Base-by-base conservation (phyloP, 2,329 filamentous ascomycete species). In the Neurospora crassa region DNA sequence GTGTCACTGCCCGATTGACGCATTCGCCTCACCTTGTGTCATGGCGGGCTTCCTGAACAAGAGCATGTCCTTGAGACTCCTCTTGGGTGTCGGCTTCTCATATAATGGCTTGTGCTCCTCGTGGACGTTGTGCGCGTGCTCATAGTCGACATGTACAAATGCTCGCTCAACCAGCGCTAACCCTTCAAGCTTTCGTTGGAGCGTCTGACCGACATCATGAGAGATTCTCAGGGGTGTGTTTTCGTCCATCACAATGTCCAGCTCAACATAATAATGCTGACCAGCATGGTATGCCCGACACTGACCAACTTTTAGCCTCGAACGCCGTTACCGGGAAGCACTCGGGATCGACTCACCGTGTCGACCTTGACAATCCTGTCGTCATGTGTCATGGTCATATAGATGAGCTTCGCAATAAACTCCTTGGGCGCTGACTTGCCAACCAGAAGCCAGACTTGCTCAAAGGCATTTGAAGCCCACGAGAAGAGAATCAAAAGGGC, bases 231-330 rank as follows among this genome's bases (percentile, higher is more conserved):
- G 80, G 7, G 85, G 86, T 2, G 84, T 81, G 4, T 83, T 80
- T 73, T 85, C 85, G 75, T 88, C 84, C 82, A 90, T 87, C 69
- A 90, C 84, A 69, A 90, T 83, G 75, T 90, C 88, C 5, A 90
- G 84, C 74, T 90, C 88, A 20, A 89, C 88, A 74, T 89, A 89
- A 74, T 88, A 87, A 47, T 85, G 83, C 73, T 89, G 86, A 0
- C 88, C 88, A 0, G 87, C 86, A 75, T 89, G 87, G 76, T 90
- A 90, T 5, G 87, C 88, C 70, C 85, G 84, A 78, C 85, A 87
- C 79, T 82, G 67, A 29, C 34, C 16, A 18, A 18, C 20, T 6
- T 71, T 74, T 59, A 77, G 72, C 69, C 40, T 16, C 6, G 24
- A 8, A 2, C 37, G 1, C 16, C 8, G 41, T 45, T 7, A 42